phyloP scores from a whole-genome alignment of 805 yeast species.

The Yamadazyma tumulicola region DNA sequence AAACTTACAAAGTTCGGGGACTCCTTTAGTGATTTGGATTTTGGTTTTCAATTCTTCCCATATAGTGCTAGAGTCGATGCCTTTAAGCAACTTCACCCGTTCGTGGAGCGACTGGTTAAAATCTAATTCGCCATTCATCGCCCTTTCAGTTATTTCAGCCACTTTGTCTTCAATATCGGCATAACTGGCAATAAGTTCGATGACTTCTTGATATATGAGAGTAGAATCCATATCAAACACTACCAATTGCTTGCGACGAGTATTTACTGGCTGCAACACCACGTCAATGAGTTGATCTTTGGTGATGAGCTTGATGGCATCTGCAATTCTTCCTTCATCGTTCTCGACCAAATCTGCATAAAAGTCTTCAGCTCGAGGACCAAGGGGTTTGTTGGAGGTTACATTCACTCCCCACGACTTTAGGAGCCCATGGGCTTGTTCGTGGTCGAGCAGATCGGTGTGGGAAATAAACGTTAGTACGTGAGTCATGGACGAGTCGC shows the following conservation, averaged over 20 bases:
- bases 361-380: constrained; percentile 23
- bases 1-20: constrained; percentile 60
- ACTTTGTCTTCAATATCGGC: constrained; percentile 90
- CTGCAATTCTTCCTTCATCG: constrained; percentile 1
- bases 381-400: constrained; percentile 7
- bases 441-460: constrained; percentile 7
- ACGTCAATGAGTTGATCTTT: constrained; percentile 25
- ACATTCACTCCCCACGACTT: constrained; percentile 2
- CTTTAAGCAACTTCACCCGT: constrained; percentile 78
- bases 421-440: not conserved
- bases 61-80: constrained; percentile 66
- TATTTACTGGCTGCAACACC: constrained; percentile 23
- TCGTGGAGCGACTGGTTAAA: constrained; percentile 74
- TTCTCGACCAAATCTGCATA: constrained; percentile 7
- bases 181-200: constrained; percentile 89
- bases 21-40: constrained; percentile 82
- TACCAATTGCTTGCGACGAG: constrained; percentile 51
- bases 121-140: constrained; percentile 97
- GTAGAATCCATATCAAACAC: constrained; percentile 99
- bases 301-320: constrained; percentile 7
- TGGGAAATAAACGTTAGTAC: constrained; percentile 20
- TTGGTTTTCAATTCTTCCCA: constrained; percentile 77
- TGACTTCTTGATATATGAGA: constrained; percentile 91
- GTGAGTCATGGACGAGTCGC: constrained; percentile 7
- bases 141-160: constrained; percentile 82